Evolutionary conservation across 192 early-diverging fungal genomes (phyloP), one percentile per base, ranked within the genome.

Genomic region (Backusella circina): DNA sequence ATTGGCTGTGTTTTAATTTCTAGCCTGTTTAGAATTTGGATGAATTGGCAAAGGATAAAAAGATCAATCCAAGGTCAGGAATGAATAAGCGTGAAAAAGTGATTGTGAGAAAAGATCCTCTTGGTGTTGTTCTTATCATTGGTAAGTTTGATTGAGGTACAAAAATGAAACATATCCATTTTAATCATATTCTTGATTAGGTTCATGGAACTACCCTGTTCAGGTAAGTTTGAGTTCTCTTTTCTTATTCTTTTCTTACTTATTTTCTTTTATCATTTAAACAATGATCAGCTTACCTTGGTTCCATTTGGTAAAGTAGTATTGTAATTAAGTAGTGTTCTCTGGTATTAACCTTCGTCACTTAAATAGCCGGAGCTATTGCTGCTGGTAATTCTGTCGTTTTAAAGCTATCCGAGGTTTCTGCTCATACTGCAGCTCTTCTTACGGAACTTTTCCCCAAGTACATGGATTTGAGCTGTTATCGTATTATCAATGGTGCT

Each of bases 351-450:
- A 41, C 39, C 3, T 41, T n/a, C n/a, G 10, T 41, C 3, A 41
- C 13, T 23, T 92, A 92, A 5, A 73, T 93, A 37, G 86, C 92
- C 8, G 91, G 92, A 16, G 95, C 96, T 6, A 87, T 99, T 74
- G 96, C 96, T 21, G 97, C 93, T 8, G 97, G 97, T 28, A 96
- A 96, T 83, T 87, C 92, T 1, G 92, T 85, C 8, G 71, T 93
- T 7, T 18, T 92, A n/a, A 95, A 95, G 87, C 94, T 93, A 18
- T 95, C 94, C 16, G 97, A 99, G 85, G 69, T 97, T 0, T 69
- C 94, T 16, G 57, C 84, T 6, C 88, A 95, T 72, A 85, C 88
- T 1, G 91, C 94, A 0, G 82, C 82, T 1, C 82, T 90, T 30
- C 28, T 98, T 4, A 86, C 89, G 5, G 77, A 87, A n/a, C 73